Evolutionary conservation across 805 yeast species (phyloP), one percentile per base, ranked within the genome.

Genomic region (Candida corydali): DNA sequence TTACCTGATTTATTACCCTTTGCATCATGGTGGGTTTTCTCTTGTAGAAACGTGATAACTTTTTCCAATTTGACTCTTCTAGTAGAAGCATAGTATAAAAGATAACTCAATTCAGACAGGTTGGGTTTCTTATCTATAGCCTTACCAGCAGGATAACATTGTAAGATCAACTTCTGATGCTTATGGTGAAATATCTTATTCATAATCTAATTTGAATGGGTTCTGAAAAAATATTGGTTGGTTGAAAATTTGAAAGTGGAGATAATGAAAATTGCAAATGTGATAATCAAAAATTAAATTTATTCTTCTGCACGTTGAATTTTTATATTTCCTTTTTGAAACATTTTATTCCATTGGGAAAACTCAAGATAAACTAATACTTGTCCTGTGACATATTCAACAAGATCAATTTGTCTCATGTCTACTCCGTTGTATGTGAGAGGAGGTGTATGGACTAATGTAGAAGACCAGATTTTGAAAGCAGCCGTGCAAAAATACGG

Each of bases 401-500:
- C n/a, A n/a, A n/a, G n/a, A n/a, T n/a, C n/a, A n/a, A n/a, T n/a
- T n/a, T n/a, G n/a, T n/a, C 9, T 16, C 3, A 34, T 26, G 37
- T 29, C 37, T 6, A 32, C 91, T 12, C 73, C 73, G 1, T 65
- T 81, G 0, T 85, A 84, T 52, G 84, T 85, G 32, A 85, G 82
- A 54, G 96, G 95, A 19, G 96, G 95, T 31, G 80, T 76, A 4
- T 89, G 98, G 98, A 80, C 95, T 5, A 82, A 86, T 51, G 75
- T 75, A 3, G 83, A 74, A 45, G 98, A 93, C 58, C 91, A 87
- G 57, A 82, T 93, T 29, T 65, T 91, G 29, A 80, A 82, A 45
- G 95, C 96, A 0, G 96, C 96, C 1, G 85, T 93, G 2, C 75
- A 93, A 26, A 93, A 91, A 54, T 91, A 91, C 57, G 98, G 98